Evolutionary conservation across 140 eudicot species (phyloP).

Genomic region (Oenanthe javanica): DNA sequence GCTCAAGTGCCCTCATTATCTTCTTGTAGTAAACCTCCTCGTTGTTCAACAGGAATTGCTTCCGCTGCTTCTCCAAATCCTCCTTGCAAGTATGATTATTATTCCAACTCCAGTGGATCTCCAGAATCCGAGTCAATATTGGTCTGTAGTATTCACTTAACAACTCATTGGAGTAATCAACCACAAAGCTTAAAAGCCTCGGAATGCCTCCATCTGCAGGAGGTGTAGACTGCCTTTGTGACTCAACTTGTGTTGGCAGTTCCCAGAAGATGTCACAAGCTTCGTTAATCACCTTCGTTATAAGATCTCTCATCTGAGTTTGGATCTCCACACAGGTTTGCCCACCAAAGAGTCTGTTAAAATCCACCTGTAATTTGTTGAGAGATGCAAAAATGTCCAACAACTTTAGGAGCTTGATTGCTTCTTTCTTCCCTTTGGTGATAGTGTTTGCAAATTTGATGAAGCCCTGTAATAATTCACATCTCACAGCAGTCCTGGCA

Average conservation of each 20-base stretch:
- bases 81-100: not conserved
- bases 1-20: slow-evolving; percentile 46
- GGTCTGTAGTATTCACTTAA: slow-evolving; percentile 53
- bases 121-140: slow-evolving; percentile 47
- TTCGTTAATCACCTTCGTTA: slow-evolving; percentile 58
- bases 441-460: slow-evolving; percentile 51
- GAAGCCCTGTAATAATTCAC: slow-evolving; percentile 41
- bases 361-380: slow-evolving; percentile 48
- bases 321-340: slow-evolving; percentile 45
- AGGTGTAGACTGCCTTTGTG: slow-evolving; percentile 54
- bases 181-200: slow-evolving; percentile 46
- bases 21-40: slow-evolving; percentile 30
- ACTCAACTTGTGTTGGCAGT: slow-evolving; percentile 57
- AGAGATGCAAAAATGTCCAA: slow-evolving; percentile 51
- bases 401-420: slow-evolving; percentile 64
- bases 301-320: slow-evolving; percentile 55
- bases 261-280: slow-evolving; percentile 58
- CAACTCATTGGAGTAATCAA: slow-evolving; percentile 52
- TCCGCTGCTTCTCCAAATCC: slow-evolving; percentile 21
- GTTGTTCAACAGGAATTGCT: not conserved
- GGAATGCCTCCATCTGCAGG: slow-evolving; percentile 70
- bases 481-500: slow-evolving; percentile 41
- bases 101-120: slow-evolving; percentile 63
- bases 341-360: slow-evolving; percentile 61
- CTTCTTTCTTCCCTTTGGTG: slow-evolving; percentile 68